Evolutionary conservation across 192 early-diverging fungal species (phyloP).

Genomic region (Umbelopsis isabellina): DNA sequence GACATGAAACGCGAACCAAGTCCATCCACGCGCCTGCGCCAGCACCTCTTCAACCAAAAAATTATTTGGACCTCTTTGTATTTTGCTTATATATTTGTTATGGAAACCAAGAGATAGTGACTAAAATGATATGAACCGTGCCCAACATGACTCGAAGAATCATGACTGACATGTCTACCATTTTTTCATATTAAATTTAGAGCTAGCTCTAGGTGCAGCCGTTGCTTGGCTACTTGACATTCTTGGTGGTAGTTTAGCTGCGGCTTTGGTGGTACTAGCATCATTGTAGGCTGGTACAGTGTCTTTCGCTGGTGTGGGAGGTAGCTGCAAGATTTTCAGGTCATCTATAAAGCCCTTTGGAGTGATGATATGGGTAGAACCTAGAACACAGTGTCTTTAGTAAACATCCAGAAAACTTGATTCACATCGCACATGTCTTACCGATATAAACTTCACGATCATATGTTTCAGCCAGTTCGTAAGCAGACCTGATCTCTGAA

Average conservation of each 20-base stretch:
- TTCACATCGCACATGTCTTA: constrained; percentile 8
- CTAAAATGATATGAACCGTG: too few species aligned
- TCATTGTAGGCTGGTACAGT: constrained; percentile 47
- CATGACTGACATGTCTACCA: neutral
- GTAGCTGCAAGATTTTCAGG: constrained; percentile 64
- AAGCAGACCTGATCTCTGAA: constrained; percentile 72
- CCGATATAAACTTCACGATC: constrained; percentile 74
- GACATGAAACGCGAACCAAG: too few species aligned
- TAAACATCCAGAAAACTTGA: neutral
- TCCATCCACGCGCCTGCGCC: too few species aligned
- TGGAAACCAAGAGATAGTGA: too few species aligned
- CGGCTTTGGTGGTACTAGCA: constrained; percentile 8
- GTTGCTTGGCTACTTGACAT: constrained; percentile 13
- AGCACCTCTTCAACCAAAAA: too few species aligned
- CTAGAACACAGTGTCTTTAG: constrained; percentile 35
- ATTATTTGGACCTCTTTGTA: too few species aligned
- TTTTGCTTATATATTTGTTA: too few species aligned
- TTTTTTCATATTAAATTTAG: neutral
- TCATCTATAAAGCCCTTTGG: constrained; percentile 70
- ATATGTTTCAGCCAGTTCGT: constrained; percentile 64
- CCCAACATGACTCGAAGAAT: neutral
- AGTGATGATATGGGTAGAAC: constrained; percentile 75
- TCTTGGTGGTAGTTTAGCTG: neutral
- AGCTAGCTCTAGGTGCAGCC: neutral
- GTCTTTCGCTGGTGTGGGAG: constrained; percentile 31